These are phyloP conservation scores for Colletotrichum sp. DNA, from an alignment of 2,329 filamentous ascomycete genomes.

Conservation along the genomic window DNA sequence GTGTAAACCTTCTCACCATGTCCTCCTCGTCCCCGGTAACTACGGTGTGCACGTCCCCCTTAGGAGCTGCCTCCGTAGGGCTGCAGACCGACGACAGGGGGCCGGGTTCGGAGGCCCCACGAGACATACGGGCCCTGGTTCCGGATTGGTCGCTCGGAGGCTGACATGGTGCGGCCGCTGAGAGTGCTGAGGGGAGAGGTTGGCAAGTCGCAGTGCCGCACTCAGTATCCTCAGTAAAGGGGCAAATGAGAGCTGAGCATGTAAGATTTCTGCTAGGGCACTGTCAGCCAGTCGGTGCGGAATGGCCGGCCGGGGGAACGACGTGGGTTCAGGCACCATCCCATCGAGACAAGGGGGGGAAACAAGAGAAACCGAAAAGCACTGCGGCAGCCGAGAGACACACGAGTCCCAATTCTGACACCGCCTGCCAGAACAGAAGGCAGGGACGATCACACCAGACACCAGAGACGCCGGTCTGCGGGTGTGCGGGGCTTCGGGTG, in stretches of 20 bases:
- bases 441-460: constrained; percentile 9
- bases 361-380: background rate
- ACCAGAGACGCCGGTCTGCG: background rate
- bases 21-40: background rate
- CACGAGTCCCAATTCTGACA: background rate
- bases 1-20: constrained; percentile 1
- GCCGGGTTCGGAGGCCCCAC: constrained; percentile 16
- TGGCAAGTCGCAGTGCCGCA: background rate
- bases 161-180: constrained; percentile 12
- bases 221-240: constrained; percentile 11
- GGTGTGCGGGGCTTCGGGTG: background rate
- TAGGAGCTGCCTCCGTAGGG: constrained; percentile 10
- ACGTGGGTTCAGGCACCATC: background rate
- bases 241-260: constrained; percentile 14
- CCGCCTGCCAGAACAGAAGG: background rate
- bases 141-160: constrained; percentile 8
- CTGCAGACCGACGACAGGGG: constrained; percentile 20
- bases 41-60: constrained; percentile 6
- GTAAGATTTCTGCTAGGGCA: constrained; percentile 8
- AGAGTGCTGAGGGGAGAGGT: background rate
- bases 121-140: background rate
- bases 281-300: constrained; percentile 21
- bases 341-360: background rate
- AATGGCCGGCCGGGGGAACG: constrained; percentile 5
- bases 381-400: background rate